Evolutionary conservation across 129 eudicot species (phyloP), one percentile per base, ranked within the genome.

Genomic region (Logfia minima): DNA sequence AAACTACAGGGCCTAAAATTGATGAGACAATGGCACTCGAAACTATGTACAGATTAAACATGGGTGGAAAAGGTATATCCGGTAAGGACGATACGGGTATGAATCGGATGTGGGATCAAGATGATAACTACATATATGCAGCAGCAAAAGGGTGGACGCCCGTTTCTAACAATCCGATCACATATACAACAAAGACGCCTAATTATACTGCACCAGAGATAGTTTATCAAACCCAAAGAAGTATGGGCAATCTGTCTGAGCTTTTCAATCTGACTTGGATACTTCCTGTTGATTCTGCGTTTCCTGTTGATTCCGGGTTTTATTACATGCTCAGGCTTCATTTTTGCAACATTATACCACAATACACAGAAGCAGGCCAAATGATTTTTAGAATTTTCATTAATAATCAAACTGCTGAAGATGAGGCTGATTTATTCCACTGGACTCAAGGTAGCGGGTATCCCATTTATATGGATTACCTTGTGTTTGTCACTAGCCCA

Each of bases 241-340:
- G 79, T 13, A 83, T 71, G 86, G 78, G 75, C 6, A 35, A 75
- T 0, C 13, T 11, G 18, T 16, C 73, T 2, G n/a, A 8, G 0
- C 4, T 0, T 1, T 65, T 24, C 53, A 80, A 77, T 18, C 11
- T 88, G 69, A 68, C 77, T 0, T 85, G 92, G 92, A 0, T 0
- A 3, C 68, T 88, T 68, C 79, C 81, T 0, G 88, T 88, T 62
- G 89, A 88, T 72, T 66, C 89, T 0, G n/a, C n/a, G n/a, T n/a
- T 88, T 68, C 79, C 81, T 0, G 88, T 88, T 62, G 89, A 88
- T 72, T 66, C 89, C 0, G 89, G 86, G 48, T 85, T 71, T 41
- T 2, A n/a, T 11, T 85, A 85, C 59, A 78, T 68, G 28, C 67
- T 88, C 72, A 59, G 92, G 22, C 68, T 88, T 26, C 87, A 88